These are phyloP conservation scores for Lachancea dasiensis DNA, from an alignment of 805 yeast genomes.

Conservation along the genomic window DNA sequence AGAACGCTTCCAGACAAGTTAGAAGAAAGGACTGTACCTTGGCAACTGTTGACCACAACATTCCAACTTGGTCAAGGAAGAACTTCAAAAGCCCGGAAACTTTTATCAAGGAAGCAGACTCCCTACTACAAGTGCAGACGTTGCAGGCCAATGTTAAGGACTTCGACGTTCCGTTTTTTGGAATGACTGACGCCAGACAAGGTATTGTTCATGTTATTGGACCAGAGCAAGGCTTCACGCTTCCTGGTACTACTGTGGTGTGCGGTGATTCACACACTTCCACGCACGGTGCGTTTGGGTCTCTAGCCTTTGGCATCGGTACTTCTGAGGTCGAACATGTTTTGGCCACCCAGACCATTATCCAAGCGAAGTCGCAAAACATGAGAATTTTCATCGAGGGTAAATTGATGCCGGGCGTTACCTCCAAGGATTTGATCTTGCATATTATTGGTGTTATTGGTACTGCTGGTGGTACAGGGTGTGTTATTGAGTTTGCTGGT, in stretches of 20 bases:
- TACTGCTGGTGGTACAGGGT: slow-evolving; percentile 99
- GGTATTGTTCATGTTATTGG: slow-evolving; percentile 99
- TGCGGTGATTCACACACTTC: slow-evolving; percentile 99
- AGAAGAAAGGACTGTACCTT: slow-evolving; percentile 91
- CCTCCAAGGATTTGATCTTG: slow-evolving; percentile 90
- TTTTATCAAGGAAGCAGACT: slow-evolving; percentile 86
- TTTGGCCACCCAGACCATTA: slow-evolving; percentile 91
- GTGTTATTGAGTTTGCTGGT: slow-evolving; percentile 95
- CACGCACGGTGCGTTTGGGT: slow-evolving; percentile 98
- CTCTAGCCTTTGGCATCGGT: slow-evolving; percentile 97
- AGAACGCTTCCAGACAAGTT: slow-evolving; percentile 78
- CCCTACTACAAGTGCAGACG: slow-evolving; percentile 86
- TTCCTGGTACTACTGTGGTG: slow-evolving; percentile 97
- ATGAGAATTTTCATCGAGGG: slow-evolving; percentile 89
- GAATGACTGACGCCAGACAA: slow-evolving; percentile 91
- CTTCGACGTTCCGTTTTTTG: slow-evolving; percentile 86
- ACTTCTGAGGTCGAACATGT: slow-evolving; percentile 99
- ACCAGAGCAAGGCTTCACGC: slow-evolving; percentile 97
- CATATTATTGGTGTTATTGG: slow-evolving; percentile 96
- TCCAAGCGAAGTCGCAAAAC: slow-evolving; percentile 92
- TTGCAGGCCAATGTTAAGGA: slow-evolving; percentile 88
- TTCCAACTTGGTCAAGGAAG: slow-evolving; percentile 87
- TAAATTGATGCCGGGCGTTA: slow-evolving; percentile 77
- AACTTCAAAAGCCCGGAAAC: slow-evolving; percentile 65
- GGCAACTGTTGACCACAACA: slow-evolving; percentile 95